Evolutionary conservation across 1,284 basidiomycete genomes (phyloP), one percentile per base, ranked within the genome.

Genomic region (Phellopilus nigrolimitatus): DNA sequence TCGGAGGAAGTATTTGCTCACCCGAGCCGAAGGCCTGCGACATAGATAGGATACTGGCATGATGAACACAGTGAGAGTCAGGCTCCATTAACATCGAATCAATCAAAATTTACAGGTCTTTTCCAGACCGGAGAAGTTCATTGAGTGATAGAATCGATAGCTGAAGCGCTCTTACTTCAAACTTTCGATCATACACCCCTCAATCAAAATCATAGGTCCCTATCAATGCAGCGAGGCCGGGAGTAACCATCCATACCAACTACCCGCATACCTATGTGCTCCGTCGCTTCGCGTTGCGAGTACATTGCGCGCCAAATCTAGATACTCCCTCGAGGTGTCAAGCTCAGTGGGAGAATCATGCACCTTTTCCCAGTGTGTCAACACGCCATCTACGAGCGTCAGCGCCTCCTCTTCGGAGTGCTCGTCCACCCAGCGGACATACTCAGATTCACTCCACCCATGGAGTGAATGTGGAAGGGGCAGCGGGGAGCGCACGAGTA

Each of bases 401-500:
- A 79, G 76, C 2, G 83, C 78, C 62, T 91, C 88, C 55, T 76
- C 76, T 54, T 83, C 79, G 7, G 79, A 72, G 60, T 90, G 88
- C 60, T 91, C 86, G 51, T 88, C 83, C 24, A 91, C 77, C 88
- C 88, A 94, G 39, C 85, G 79, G 38, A 92, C 88, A 63, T 97
- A 97, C 69, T 97, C 93, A 7, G 84, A 79, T 64, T 95, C 91
- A 53, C 89, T 86, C 94, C 94, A 97, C 0, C 88, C 85, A 62
- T 95, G 91, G 45, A 92, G 67, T 45, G 81, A 75, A 65, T 97
- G 91, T 5, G 94, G 93, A 25, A 97, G 74, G 2, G 83, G 79
- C 40, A 95, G 74, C 0, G 89, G 83, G 1, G 90, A 91, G 12
- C 91, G 84, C n/a, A 95, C 91, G 31, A 97, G 74, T 58, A 95